Evolutionary conservation across 768 basidiomycete species (phyloP).

Genomic region (Lenzites betulinus): DNA sequence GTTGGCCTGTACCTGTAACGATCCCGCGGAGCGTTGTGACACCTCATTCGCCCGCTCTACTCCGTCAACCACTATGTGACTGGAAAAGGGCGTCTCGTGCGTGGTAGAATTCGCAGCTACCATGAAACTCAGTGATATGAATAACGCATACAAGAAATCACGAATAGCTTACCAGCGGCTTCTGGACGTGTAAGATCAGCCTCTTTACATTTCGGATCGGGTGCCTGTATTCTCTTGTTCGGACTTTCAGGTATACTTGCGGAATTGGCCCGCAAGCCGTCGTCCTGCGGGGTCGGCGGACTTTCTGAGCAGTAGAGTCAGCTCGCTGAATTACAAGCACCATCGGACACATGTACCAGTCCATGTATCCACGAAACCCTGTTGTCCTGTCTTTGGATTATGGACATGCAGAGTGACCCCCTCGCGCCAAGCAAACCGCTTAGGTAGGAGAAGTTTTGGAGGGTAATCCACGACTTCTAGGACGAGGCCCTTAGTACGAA

Average conservation of each 20-base stretch:
- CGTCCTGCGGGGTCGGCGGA: too few species aligned
- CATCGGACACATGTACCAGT: neutral
- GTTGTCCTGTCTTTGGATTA: conserved; percentile 3
- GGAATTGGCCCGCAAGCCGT: too few species aligned
- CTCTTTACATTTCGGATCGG: too few species aligned
- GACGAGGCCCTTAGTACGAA: conserved; percentile 49
- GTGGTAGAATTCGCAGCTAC: neutral
- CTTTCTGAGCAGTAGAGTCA: too few species aligned
- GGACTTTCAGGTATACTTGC: too few species aligned
- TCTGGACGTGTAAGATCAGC: too few species aligned
- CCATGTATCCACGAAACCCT: conserved; percentile 5
- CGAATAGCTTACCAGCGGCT: too few species aligned
- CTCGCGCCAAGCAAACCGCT: conserved; percentile 8
- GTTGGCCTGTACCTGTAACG: neutral
- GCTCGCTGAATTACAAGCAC: too few species aligned
- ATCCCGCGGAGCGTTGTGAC: neutral
- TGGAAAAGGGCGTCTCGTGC: neutral
- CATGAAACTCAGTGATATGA: neutral
- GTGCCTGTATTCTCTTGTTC: too few species aligned
- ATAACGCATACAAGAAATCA: neutral
- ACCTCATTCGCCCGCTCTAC: neutral
- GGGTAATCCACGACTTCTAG: conserved; percentile 27
- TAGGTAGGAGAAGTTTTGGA: conserved; percentile 25
- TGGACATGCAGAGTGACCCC: neutral
- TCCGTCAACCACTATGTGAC: neutral